Evolutionary conservation across 1,284 basidiomycete species (phyloP), one percentile per base, ranked within the genome.

Genomic region (Lentinus polychrous): DNA sequence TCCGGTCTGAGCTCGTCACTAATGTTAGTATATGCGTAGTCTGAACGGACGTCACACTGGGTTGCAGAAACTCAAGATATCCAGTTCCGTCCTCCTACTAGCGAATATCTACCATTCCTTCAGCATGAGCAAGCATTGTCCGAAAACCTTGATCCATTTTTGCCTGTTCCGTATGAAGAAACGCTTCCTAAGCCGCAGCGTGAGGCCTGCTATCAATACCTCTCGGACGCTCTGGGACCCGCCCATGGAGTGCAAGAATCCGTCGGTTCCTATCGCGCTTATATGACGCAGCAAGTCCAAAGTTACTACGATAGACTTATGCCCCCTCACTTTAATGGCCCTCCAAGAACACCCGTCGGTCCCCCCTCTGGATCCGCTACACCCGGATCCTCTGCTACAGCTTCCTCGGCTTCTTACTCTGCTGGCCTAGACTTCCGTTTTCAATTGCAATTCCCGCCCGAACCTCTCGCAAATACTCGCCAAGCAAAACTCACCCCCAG

Each of bases 261-360:
- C 45, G 67, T 73, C 47, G 78, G 76, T 27, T 72, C 73, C 3
- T 82, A 81, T 59, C 69, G 67, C 51, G 62, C 68, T 36, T 70
- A 74, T 55, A 81, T 80, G 79, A 66, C 73, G 50, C 67, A 71
- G 49, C 74, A 69, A 56, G 62, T 65, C 24, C 66, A 66, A 48
- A 60, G 68, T 37, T 78, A 75, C 59, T 76, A 72, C 51, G 64
- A 72, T 44, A 61, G 63, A 1, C 59, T 72, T 41, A 45, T 70
- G 24, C 43, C 35, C 38, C 17, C 17, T 32, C 23, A 37, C 35
- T 20, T 45, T 38, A 3, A 46, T 27, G 24, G 36, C 20, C 20
- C 31, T 12, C 24, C 23, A 32, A 48, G 43, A 7, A 34, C 18
- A 17, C 12, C 32, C 3, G 3, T 27, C 12, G 15, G n/a, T 34